Evolutionary conservation across 495 filamentous ascomycete species (phyloP).

Genomic region (Penicillium paxilli): DNA sequence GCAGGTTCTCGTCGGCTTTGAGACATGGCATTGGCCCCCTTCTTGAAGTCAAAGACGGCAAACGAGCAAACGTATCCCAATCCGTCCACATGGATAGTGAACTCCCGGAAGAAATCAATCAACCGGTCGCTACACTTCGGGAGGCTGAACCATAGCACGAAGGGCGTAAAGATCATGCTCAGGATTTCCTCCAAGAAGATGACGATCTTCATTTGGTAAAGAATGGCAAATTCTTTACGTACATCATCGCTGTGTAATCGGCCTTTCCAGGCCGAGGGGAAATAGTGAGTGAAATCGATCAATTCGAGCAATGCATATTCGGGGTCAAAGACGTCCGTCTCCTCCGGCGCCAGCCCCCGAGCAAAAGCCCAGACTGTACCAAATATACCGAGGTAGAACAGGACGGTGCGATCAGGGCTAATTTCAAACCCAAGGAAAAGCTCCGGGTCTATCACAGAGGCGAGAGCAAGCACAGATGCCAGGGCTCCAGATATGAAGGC

Average conservation of each 20-base stretch:
- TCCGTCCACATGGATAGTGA: constrained; percentile 94
- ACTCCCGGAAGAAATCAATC: constrained; percentile 97
- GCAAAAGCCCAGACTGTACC: constrained; percentile 78
- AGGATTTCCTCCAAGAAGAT: constrained; percentile 92
- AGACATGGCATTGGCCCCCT: constrained; percentile 60
- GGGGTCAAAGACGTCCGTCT: constrained; percentile 87
- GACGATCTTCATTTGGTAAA: constrained; percentile 85
- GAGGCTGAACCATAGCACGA: constrained; percentile 83
- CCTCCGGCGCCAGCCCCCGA: constrained; percentile 77
- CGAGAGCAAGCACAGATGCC: constrained; percentile 76
- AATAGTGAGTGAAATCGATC: constrained; percentile 88
- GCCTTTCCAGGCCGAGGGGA: constrained; percentile 82
- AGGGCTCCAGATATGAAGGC: constrained; percentile 86
- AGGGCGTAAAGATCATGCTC: constrained; percentile 88
- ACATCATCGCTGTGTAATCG: constrained; percentile 88
- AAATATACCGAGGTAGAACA: constrained; percentile 77
- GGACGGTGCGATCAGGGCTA: constrained; percentile 74
- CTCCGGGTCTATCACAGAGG: constrained; percentile 83
- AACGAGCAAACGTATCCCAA: constrained; percentile 95
- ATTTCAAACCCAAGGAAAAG: constrained; percentile 91
- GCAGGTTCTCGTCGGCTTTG: constrained; percentile 31
- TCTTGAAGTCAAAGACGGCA: constrained; percentile 97
- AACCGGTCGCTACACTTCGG: constrained; percentile 89
- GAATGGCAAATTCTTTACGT: constrained; percentile 75
- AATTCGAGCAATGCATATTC: constrained; percentile 85